Conservation (phyloP, 148 eudicot species). For the Rhododendron ferrugineum region DNA sequence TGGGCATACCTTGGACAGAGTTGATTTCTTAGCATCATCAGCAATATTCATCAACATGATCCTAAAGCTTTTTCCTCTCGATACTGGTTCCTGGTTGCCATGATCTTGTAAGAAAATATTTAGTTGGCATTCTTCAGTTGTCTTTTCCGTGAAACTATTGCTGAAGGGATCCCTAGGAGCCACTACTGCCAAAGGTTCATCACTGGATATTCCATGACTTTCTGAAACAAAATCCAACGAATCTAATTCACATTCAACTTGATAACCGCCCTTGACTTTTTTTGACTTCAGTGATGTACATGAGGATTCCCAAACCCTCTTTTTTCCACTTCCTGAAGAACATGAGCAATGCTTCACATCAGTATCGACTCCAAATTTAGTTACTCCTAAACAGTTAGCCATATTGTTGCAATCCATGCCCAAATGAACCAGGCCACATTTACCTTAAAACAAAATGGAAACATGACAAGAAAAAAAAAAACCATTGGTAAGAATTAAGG, state of each 20-base stretch:
- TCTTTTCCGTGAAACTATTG: slow-evolving; percentile 18
- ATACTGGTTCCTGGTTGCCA: slow-evolving; percentile 14
- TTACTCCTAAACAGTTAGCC: slow-evolving; percentile 17
- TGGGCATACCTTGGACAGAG: slow-evolving; percentile 59
- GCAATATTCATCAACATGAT: slow-evolving; percentile 88
- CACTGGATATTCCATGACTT: slow-evolving; percentile 19
- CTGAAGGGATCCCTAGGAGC: slow-evolving; percentile 19
- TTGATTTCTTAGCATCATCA: slow-evolving; percentile 59
- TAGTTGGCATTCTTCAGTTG: slow-evolving; percentile 9
- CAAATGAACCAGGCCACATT: slow-evolving; percentile 18
- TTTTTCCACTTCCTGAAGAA: slow-evolving; percentile 39
- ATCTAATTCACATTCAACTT: slow-evolving; percentile 31
- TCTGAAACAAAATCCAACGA: slow-evolving; percentile 20
- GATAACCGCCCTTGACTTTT: slow-evolving; percentile 72
- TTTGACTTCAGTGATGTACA: slow-evolving; percentile 70
- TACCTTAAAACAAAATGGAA: slow-evolving; percentile 16
- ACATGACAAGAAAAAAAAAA: not conserved
- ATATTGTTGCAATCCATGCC: slow-evolving; percentile 15
- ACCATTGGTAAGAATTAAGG: not conserved
- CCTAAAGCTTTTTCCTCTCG: slow-evolving; percentile 23
- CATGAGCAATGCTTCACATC: slow-evolving; percentile 30
- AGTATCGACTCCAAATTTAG: slow-evolving; percentile 16
- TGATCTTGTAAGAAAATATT: slow-evolving; percentile 13
- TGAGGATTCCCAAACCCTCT: slow-evolving; percentile 66
- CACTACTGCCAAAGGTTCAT: slow-evolving; percentile 17